Evolutionary conservation across 2,329 filamentous ascomycete genomes (phyloP), one percentile per base, ranked within the genome.

Genomic region (Kalmusia sp.): DNA sequence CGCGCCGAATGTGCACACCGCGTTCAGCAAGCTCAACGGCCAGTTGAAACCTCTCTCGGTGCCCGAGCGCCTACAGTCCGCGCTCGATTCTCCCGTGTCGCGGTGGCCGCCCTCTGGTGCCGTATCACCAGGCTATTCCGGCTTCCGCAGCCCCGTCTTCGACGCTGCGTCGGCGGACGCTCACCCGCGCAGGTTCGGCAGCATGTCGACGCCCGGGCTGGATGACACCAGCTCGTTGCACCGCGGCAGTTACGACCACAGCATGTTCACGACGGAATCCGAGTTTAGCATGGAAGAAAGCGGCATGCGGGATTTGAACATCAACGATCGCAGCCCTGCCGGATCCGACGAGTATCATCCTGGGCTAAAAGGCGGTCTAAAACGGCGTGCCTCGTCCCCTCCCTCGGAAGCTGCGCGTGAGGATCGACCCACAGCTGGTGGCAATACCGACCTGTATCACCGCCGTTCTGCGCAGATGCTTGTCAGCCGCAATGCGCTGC

Each of bases 311-410:
- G 73, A 81, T 49, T 71, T 84, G 50, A 78, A 83, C 57, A 78
- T 84, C 57, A 80, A 83, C 56, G 83, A 85, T 52, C 77, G 80
- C 55, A 80, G 77, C 64, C 78, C 74, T 47, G 71, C 76, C 38
- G 73, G 72, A 24, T 76, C 71, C 27, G 76, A 79, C 15, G 79
- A 80, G 33, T 78, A 77, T 40, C 71, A 74, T 34, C 58, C 67
- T 39, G 70, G 66, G 46, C 75, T 78, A 21, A 81, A 78, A 63
- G 78, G 81, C 49, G 84, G 85, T 43, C 82, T 84, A 62, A 89
- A 89, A 71, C 79, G 87, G 67, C 80, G 86, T 52, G 87, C 87
- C 55, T 86, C 84, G 12, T 87, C 84, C 49, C 84, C 86, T 17
- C 86, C 85, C 33, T 79, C 81, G 51, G 85, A 87, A 63, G 79